Conservation (phyloP, 768 basidiomycete genomes). For the Suillus spraguei region DNA sequence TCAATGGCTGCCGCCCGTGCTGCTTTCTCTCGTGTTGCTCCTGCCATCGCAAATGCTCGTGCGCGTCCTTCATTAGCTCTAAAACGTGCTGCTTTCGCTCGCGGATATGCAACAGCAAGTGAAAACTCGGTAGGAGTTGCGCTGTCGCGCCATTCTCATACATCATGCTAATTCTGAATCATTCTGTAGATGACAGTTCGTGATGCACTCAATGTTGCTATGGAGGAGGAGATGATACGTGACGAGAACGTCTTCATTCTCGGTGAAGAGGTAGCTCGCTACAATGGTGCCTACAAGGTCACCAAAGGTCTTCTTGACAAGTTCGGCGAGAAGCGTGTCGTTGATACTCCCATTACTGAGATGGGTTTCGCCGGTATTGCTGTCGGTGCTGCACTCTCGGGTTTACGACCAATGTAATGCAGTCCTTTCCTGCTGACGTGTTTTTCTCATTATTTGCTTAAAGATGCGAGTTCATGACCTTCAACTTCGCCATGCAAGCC, state of each 20-base stretch:
- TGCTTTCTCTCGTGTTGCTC: slow-evolving; percentile 65
- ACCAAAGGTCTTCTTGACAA: slow-evolving; percentile 99
- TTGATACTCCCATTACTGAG: slow-evolving; percentile 97
- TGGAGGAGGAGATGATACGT: slow-evolving; percentile 99
- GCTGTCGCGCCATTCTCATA: slow-evolving; percentile 39
- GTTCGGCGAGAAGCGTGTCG: slow-evolving; percentile 97
- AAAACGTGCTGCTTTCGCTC: slow-evolving; percentile 47
- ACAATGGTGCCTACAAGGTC: slow-evolving; percentile 98
- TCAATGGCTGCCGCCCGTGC: slow-evolving; percentile 62
- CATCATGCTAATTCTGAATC: slow-evolving; percentile 22
- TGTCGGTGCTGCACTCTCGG: slow-evolving; percentile 91
- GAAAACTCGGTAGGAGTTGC: slow-evolving; percentile 48
- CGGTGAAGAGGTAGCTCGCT: slow-evolving; percentile 97
- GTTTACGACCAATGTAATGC: slow-evolving; percentile 87
- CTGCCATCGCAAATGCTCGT: slow-evolving; percentile 45
- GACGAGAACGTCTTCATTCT: slow-evolving; percentile 95
- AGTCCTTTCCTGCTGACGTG: slow-evolving; percentile 5
- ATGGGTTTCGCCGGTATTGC: slow-evolving; percentile 99
- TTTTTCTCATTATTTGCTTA: slow-evolving; percentile 16
- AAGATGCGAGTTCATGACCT: slow-evolving; percentile 99
- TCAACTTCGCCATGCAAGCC: slow-evolving; percentile 99
- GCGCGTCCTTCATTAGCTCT: slow-evolving; percentile 43
- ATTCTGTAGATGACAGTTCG: slow-evolving; percentile 88
- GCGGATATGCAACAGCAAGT: slow-evolving; percentile 66
- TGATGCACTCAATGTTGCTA: slow-evolving; percentile 94